A percentile compares a stretch with the other conserved stretches of the same genome.
Conservation (phyloP, 768 basidiomycete species). For the Suillus discolor region DNA sequence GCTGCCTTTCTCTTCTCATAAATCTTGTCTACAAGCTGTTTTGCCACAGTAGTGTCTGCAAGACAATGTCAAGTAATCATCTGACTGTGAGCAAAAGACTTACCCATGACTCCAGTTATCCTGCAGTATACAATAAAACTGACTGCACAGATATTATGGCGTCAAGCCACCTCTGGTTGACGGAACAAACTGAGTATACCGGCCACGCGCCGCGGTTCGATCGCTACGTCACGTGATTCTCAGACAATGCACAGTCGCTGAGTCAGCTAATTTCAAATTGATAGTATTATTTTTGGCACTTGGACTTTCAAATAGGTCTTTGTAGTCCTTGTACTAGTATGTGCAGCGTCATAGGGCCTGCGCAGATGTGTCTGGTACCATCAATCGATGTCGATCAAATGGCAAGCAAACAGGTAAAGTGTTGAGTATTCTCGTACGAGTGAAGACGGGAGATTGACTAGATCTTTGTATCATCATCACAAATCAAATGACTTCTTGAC, state of each 20-base stretch:
- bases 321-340: no score
- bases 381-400: no score
- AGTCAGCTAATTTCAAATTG: no score
- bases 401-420: no score
- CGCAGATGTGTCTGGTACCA: no score
- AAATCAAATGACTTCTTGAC: no score
- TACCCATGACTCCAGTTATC: conserved; percentile 1
- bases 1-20: conserved; percentile 97
- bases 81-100: not conserved
- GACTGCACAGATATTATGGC: not conserved
- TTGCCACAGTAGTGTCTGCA: conserved; percentile 71
- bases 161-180: conserved; percentile 1
- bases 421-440: no score
- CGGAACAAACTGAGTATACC: not conserved
- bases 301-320: no score
- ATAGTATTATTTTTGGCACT: no score
- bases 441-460: no score
- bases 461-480: no score
- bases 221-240: not conserved
- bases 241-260: not conserved
- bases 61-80: not conserved
- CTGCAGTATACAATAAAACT: not conserved
- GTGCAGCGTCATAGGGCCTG: no score
- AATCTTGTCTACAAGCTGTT: conserved; percentile 88
- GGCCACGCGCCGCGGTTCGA: not conserved